phyloP scores from a whole-genome alignment of 1,139 yeast genomes.

The Maudiozyma humilis region DNA sequence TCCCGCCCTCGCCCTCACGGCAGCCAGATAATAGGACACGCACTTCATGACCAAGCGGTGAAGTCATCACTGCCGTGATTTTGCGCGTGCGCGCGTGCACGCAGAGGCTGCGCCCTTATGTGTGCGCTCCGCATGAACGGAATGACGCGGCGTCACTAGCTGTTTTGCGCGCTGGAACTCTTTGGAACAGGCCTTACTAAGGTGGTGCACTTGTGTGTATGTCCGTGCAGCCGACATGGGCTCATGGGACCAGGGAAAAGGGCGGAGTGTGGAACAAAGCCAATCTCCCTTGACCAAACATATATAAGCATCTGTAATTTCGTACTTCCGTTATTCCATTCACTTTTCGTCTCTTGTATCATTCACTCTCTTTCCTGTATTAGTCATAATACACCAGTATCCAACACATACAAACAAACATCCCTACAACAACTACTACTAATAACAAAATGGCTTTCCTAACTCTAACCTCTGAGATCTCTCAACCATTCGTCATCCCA shows the following conservation, averaged over 20 bases:
- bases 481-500: conserved; percentile 58
- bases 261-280: neutral
- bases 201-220: neutral
- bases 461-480: conserved; percentile 44
- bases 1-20: neutral
- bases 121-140: neutral
- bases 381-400: conserved; percentile 1
- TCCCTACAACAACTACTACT: conserved; percentile 5
- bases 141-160: neutral
- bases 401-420: neutral
- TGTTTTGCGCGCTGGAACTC: no score
- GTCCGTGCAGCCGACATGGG: no score
- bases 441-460: conserved; percentile 36
- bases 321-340: conserved; percentile 4
- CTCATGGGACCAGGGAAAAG: no score
- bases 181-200: no score
- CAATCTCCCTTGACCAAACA: neutral
- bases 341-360: neutral
- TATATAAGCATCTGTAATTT: conserved; percentile 2
- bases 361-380: neutral
- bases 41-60: neutral
- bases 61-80: neutral
- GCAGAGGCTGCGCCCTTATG: neutral
- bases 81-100: no score
- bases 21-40: neutral